Percentiles rank a stretch among this genome's conserved stretches.
These are phyloP conservation scores for Suhomyces chickasaworum DNA, from an alignment of 1,139 yeast species.

Conservation along the genomic window DNA sequence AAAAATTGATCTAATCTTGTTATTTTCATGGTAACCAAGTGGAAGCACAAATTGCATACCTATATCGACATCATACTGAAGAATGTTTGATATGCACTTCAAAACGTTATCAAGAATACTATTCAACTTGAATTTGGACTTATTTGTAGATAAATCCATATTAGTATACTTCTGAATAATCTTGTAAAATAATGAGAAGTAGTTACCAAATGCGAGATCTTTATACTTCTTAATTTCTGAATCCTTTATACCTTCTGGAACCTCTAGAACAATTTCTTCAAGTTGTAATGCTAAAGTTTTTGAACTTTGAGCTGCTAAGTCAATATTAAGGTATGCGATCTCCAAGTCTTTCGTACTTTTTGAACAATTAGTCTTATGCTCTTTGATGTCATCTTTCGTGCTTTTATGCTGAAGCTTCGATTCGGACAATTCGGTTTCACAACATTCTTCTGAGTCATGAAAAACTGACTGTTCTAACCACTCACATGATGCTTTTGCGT, in stretches of 20 bases:
- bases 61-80: slow-evolving; percentile 73
- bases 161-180: slow-evolving; percentile 63
- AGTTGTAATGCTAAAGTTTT: slow-evolving; percentile 58
- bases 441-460: slow-evolving; percentile 15
- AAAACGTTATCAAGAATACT: slow-evolving; percentile 67
- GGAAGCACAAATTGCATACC: slow-evolving; percentile 80
- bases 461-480: slow-evolving; percentile 68
- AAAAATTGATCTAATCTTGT: slow-evolving; percentile 67
- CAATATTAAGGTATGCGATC: slow-evolving; percentile 56
- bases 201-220: slow-evolving; percentile 67
- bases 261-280: slow-evolving; percentile 58
- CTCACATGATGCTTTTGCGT: slow-evolving; percentile 59
- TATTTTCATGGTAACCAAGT: slow-evolving; percentile 72
- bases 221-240: slow-evolving; percentile 59
- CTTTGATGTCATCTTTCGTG: background rate
- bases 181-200: slow-evolving; percentile 70
- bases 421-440: background rate
- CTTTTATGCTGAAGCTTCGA: background rate
- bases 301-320: slow-evolving; percentile 67
- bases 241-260: slow-evolving; percentile 61
- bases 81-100: slow-evolving; percentile 63
- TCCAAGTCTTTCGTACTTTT: slow-evolving; percentile 37
- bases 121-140: slow-evolving; percentile 55
- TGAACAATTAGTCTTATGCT: slow-evolving; percentile 3
- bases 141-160: slow-evolving; percentile 24